These are phyloP conservation scores for Toxoplasma gondii DNA, from an alignment of 169 alveolate genomes.

Conservation along the genomic window DNA sequence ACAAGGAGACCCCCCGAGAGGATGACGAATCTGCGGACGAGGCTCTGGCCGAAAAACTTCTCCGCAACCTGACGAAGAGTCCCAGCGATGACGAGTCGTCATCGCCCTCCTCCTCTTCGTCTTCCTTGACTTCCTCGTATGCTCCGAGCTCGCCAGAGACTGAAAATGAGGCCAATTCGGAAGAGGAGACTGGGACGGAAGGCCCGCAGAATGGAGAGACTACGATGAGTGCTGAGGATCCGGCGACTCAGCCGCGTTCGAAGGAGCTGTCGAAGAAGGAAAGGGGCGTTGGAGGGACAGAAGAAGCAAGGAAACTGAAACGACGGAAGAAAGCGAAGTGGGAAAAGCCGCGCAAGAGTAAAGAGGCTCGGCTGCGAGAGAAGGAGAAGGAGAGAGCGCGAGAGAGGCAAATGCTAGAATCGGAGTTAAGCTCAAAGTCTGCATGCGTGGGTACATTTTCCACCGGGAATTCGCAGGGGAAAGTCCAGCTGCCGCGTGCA, in stretches of 20 bases:
- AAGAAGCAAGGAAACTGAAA: neutral
- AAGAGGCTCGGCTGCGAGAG: neutral
- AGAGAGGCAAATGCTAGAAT: neutral
- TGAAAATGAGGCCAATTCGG: neutral
- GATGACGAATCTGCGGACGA: neutral
- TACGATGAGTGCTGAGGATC: neutral
- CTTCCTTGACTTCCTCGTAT: neutral
- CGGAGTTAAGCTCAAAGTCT: neutral
- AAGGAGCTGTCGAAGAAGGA: neutral
- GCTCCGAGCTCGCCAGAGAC: neutral
- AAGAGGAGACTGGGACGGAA: neutral
- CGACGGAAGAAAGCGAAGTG: neutral
- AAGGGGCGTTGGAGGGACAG: neutral
- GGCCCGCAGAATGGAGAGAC: neutral
- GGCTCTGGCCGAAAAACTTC: neutral
- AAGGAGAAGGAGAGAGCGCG: neutral
- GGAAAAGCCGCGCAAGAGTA: neutral
- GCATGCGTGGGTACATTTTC: neutral
- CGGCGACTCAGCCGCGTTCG: neutral
- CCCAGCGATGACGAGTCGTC: neutral
- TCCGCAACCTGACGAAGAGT: conserved; percentile 1
- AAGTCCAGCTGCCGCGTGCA: neutral
- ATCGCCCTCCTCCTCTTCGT: neutral
- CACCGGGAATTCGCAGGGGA: neutral
- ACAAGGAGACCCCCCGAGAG: neutral